phyloP scores from a whole-genome alignment of 2,329 filamentous ascomycete genomes.

The Orbilia quercus region DNA sequence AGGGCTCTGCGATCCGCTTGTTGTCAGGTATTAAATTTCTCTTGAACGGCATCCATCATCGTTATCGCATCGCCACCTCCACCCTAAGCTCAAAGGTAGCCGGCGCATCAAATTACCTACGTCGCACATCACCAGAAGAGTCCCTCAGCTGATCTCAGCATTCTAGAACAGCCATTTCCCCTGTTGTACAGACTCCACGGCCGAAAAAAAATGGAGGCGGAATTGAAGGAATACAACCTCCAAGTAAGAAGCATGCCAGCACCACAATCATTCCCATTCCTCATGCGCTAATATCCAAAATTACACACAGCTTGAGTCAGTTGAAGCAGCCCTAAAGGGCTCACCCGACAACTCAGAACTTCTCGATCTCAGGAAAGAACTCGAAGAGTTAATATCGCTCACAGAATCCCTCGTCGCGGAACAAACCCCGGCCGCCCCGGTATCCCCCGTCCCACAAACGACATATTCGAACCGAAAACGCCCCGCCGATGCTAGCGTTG shows the following conservation, averaged over 20 bases:
- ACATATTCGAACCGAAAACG: constrained; percentile 54
- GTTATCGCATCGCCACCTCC: constrained; percentile 1
- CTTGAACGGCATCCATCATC: neutral
- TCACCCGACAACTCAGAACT: constrained; percentile 84
- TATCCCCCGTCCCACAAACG: constrained; percentile 63
- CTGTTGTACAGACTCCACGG: neutral
- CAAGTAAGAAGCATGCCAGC: constrained; percentile 65
- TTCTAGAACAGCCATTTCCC: constrained; percentile 1
- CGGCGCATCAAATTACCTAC: neutral
- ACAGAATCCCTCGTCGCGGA: constrained; percentile 84
- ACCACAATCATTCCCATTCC: neutral
- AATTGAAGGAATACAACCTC: constrained; percentile 72
- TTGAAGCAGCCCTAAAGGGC: constrained; percentile 78
- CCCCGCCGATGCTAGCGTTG: constrained; percentile 63
- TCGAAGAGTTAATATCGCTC: constrained; percentile 82
- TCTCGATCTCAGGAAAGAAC: constrained; percentile 79
- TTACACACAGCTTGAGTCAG: constrained; percentile 76
- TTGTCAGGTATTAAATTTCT: constrained; percentile 12
- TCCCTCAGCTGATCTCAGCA: constrained; percentile 1
- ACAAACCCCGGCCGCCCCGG: constrained; percentile 72
- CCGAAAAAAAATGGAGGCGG: constrained; percentile 61
- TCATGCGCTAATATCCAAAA: neutral
- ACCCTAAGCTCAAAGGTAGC: constrained; percentile 2
- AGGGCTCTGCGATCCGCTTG: neutral
- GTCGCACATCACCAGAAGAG: neutral